phyloP scores from a whole-genome alignment of 2,329 filamentous ascomycete species.

The Pseudogymnoascus sp. region DNA sequence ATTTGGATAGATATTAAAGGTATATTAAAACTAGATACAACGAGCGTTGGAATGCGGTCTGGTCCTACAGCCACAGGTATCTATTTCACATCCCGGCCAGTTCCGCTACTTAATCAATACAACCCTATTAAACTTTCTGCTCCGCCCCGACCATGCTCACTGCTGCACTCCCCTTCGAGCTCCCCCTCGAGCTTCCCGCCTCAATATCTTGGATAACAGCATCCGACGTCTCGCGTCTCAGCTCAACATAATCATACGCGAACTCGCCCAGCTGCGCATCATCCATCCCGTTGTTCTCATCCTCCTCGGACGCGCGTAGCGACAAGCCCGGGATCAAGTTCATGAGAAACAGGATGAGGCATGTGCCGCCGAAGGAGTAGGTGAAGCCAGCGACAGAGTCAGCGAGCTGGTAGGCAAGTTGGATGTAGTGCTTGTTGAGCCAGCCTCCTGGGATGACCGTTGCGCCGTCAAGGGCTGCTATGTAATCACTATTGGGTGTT shows the following conservation, averaged over 20 bases:
- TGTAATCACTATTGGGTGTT: constrained; percentile 47
- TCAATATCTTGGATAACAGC: not conserved
- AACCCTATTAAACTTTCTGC: not conserved
- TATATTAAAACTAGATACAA: not conserved
- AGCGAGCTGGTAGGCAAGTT: constrained; percentile 75
- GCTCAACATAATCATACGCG: constrained; percentile 68
- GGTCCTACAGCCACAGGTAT: not conserved
- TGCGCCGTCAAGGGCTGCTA: constrained; percentile 69
- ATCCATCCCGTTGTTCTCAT: constrained; percentile 77
- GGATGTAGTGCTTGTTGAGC: constrained; percentile 76
- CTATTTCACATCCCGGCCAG: no score
- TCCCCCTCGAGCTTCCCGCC: not conserved
- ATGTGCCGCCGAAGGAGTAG: constrained; percentile 73
- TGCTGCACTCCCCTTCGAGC: not conserved
- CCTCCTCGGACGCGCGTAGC: constrained; percentile 66
- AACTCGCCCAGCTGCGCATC: constrained; percentile 90
- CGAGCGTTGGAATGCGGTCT: not conserved
- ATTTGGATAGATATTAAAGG: not conserved
- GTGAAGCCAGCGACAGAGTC: constrained; percentile 67
- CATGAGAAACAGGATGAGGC: constrained; percentile 70
- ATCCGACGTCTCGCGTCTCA: not conserved
- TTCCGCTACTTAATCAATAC: not conserved
- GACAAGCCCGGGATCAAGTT: constrained; percentile 69
- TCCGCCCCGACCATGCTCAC: not conserved
- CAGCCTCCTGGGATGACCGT: constrained; percentile 65